Conservation (phyloP, 1,284 basidiomycete genomes). For the Schizophyllum commune region DNA sequence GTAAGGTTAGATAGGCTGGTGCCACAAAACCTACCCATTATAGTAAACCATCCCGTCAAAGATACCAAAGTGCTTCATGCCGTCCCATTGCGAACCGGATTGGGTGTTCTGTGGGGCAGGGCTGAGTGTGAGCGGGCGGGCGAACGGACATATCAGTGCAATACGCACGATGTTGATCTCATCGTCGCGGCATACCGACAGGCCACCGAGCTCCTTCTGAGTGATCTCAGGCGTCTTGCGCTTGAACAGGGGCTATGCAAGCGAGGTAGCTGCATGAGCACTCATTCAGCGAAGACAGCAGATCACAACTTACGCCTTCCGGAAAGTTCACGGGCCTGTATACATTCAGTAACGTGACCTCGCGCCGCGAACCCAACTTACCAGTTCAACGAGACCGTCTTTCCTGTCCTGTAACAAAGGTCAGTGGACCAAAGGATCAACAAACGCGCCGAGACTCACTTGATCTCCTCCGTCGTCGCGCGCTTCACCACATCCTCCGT, state of each 20-base stretch:
- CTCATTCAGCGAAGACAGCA: not conserved
- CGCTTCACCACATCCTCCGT: constrained; percentile 56
- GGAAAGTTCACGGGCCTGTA: constrained; percentile 63
- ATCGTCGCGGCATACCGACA: constrained; percentile 42
- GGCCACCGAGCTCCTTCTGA: constrained; percentile 24
- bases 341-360: constrained; percentile 1
- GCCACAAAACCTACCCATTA: constrained; percentile 40
- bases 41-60: constrained; percentile 51
- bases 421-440: constrained; percentile 4
- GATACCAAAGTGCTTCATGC: constrained; percentile 55
- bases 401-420: constrained; percentile 36
- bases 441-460: constrained; percentile 28
- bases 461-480: constrained; percentile 57
- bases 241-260: constrained; percentile 44
- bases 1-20: not conserved
- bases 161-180: constrained; percentile 53
- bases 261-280: not conserved
- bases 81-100: constrained; percentile 17
- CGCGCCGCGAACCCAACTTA: constrained; percentile 19
- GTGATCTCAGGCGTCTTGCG: constrained; percentile 46
- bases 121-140: not conserved
- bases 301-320: constrained; percentile 33
- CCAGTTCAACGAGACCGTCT: constrained; percentile 57
- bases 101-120: not conserved
- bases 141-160: constrained; percentile 1